Base-by-base conservation (phyloP, 306 rosid species). In the Leucaena leucocephala region DNA sequence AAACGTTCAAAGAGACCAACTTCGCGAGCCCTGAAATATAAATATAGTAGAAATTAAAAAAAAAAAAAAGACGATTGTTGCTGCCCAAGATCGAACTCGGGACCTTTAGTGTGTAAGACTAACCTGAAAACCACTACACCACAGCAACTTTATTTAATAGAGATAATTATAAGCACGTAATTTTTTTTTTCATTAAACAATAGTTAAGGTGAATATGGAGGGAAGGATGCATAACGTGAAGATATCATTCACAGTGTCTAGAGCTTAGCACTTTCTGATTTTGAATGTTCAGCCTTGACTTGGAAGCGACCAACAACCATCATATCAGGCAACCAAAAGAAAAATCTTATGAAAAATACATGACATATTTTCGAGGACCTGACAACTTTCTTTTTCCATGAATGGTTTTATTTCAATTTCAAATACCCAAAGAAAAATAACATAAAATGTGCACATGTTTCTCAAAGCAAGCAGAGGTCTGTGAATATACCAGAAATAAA, bases 1-100 rank as follows among this genome's bases (percentile, higher is more conserved):
- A 90, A 68, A 88, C 86, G 72, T 90, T 91, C 78, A 92, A 80
- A 74, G 98, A 91, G 74, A 95, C 79, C 90, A 95, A 80, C 46
- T 85, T 90, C 4, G 89, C 82, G 74, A 95, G 80, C 71, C 94
- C 98, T 95, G 97, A 85, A 83, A 86, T 74, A 78, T 78, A 57
- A 27, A 27, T 27, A 27, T 27, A 27, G 1, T 27, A 27, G 27
- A 27, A 1, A 27, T 27, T 27, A 27, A 27, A 27, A 27, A 27
- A 27, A 27, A 27, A 27, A 27, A 27, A 27, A 27, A 27, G 27
- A 27, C 27, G 27, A 27, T 27, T 27, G 27, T 27, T 27, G 27
- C 27, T 27, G 27, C 27, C 27, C 27, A 27, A 1, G 27, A 27
- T 27, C 27, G 27, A 27, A 27, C 27, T 27, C 1, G 27, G 27